Evolutionary conservation across 805 yeast genomes (phyloP), one percentile per base, ranked within the genome.

Genomic region (Candida glaebosa): DNA sequence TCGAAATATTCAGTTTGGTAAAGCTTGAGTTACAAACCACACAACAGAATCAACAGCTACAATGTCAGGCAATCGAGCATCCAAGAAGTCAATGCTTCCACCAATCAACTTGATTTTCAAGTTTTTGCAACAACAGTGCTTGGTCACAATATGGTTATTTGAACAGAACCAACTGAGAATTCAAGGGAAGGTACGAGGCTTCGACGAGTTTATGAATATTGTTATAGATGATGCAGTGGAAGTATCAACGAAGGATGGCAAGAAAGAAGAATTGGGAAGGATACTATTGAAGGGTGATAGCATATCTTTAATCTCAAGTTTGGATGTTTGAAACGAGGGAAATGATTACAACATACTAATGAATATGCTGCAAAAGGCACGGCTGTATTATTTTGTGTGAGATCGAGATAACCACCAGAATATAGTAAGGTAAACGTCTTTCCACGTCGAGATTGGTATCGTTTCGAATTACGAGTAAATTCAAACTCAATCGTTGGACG

Each of bases 141-240:
- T 71, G 15, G 97, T 93, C 25, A 78, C 83, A 5, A 79, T 93
- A 26, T 91, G 97, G 97, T 69, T 93, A 8, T 89, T 75, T 50
- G 98, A 93, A 55, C 96, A 93, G 61, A 76, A 82, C 0, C 81
- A 79, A 16, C 72, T 75, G 49, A 73, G 95, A 49, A 77, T 91
- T 22, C 86, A 84, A 51, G 99, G 99, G 1, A 78, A 75, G 46
- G 82, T 93, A 22, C 73, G 83, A 45, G 99, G 99, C 1, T 91
- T 95, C 63, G 99, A 93, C 62, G 99, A 95, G 67, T 91, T 90
- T 56, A 95, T 93, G 99, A 93, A 93, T 58, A 65, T 78, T 8
- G 82, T 78, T 16, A 48, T 78, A 10, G 82, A 78, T 42, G 81
- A 78, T 19, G 82, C 82, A 1, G 65, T 68, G 12, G 96, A 95